These are phyloP conservation scores for Dendrothele bispora DNA, from an alignment of 768 basidiomycete species.

Conservation along the genomic window DNA sequence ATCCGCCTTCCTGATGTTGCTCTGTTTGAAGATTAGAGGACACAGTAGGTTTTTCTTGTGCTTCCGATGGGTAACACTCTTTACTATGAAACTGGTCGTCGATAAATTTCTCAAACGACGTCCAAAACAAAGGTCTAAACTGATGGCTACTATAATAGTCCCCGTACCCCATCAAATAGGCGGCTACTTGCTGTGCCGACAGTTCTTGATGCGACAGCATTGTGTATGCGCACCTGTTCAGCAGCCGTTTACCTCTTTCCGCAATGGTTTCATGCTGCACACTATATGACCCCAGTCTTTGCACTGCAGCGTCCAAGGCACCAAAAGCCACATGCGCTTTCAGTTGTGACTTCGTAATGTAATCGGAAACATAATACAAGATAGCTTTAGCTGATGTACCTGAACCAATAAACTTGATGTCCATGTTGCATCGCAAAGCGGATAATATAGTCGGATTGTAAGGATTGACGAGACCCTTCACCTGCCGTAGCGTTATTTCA, in stretches of 20 bases:
- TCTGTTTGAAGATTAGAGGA: neutral
- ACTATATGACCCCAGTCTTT: slow-evolving; percentile 14
- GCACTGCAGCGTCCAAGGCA: slow-evolving; percentile 24
- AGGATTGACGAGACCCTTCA: too few relatives aligned
- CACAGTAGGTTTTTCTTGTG: neutral
- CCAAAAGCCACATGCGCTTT: slow-evolving; percentile 40
- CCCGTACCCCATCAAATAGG: slow-evolving; percentile 21
- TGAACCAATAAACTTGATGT: too few relatives aligned
- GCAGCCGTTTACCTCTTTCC: slow-evolving; percentile 12
- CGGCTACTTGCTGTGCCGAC: slow-evolving; percentile 24
- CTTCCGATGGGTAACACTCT: neutral
- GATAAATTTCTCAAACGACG: slow-evolving; percentile 13
- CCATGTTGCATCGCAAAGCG: too few relatives aligned
- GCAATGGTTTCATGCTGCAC: neutral
- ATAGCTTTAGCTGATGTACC: slow-evolving; percentile 42
- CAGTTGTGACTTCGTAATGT: slow-evolving; percentile 43
- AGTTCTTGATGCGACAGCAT: slow-evolving; percentile 27
- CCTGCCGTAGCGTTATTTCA: slow-evolving; percentile 25
- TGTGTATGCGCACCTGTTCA: slow-evolving; percentile 23
- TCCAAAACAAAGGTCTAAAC: slow-evolving; percentile 22
- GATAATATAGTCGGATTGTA: too few relatives aligned
- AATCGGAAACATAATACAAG: slow-evolving; percentile 47
- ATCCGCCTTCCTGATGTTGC: neutral
- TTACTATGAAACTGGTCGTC: slow-evolving; percentile 8
- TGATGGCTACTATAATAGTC: slow-evolving; percentile 27